Evolutionary conservation across 2,329 filamentous ascomycete genomes (phyloP).

Genomic region (Aspergillus tamarii): DNA sequence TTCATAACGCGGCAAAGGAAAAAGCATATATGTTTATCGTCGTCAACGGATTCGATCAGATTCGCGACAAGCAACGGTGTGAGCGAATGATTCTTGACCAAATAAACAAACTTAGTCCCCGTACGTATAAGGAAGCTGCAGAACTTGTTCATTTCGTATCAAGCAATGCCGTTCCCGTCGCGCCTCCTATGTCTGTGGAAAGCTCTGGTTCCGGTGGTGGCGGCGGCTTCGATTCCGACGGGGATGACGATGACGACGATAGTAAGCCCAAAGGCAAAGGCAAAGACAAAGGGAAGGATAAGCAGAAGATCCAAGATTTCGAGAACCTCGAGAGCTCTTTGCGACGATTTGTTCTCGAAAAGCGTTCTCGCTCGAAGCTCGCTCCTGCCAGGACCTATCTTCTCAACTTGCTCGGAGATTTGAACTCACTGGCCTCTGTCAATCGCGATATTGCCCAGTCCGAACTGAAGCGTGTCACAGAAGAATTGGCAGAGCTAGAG

Average conservation of each 20-base stretch:
- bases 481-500: conserved; percentile 79
- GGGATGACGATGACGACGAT: conserved; percentile 51
- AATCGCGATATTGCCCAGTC: conserved; percentile 85
- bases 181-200: conserved; percentile 59
- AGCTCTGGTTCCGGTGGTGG: conserved; percentile 53
- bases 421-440: conserved; percentile 79
- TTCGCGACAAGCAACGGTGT: conserved; percentile 87
- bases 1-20: conserved; percentile 90
- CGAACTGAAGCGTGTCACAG: conserved; percentile 80
- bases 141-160: conserved; percentile 98
- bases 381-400: conserved; percentile 95
- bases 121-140: conserved; percentile 86
- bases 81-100: conserved; percentile 93
- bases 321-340: conserved; percentile 85
- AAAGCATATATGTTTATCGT: conserved; percentile 99
- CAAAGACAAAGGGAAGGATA: conserved; percentile 87
- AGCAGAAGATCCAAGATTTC: conserved; percentile 87
- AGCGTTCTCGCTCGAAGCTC: conserved; percentile 91
- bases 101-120: conserved; percentile 81
- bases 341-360: conserved; percentile 91
- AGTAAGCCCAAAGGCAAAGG: conserved; percentile 54
- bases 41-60: conserved; percentile 95
- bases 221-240: conserved; percentile 58
- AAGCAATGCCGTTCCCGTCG: conserved; percentile 87
- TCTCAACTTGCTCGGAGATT: conserved; percentile 86